These are phyloP conservation scores for Pythium aquatile DNA, from an alignment of 352 stramenopile species.

Conservation along the genomic window DNA sequence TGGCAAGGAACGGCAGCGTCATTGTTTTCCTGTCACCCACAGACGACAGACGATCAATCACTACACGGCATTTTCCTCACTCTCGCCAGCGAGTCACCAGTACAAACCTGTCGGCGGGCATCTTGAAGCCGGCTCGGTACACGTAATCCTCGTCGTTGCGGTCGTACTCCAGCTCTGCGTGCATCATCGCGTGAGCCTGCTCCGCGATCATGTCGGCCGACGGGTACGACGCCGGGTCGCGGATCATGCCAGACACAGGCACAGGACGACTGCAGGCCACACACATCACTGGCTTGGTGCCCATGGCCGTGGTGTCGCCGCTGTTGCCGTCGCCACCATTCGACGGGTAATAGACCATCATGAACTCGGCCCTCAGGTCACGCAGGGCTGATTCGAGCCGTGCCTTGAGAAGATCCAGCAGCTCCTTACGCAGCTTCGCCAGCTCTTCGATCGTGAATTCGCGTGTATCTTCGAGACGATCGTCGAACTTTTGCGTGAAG, in stretches of 20 bases:
- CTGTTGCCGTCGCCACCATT: conserved; percentile 20
- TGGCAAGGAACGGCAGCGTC: conserved; percentile 70
- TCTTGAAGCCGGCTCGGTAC: conserved; percentile 80
- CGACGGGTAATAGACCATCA: conserved; percentile 38
- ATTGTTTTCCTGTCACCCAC: conserved; percentile 47
- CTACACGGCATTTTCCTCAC: too few relatives aligned
- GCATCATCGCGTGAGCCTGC: conserved; percentile 27
- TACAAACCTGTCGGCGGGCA: conserved; percentile 68
- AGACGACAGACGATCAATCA: neutral
- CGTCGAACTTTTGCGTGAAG: conserved; percentile 72
- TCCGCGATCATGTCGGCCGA: conserved; percentile 38
- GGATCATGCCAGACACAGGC: conserved; percentile 51
- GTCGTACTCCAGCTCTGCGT: conserved; percentile 46
- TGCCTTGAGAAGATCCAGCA: conserved; percentile 61
- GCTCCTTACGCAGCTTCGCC: conserved; percentile 54
- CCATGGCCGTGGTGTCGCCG: conserved; percentile 74
- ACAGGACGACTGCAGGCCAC: conserved; percentile 78
- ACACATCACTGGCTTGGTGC: conserved; percentile 81
- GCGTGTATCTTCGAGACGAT: conserved; percentile 58
- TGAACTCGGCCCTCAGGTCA: conserved; percentile 64
- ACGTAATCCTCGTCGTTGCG: conserved; percentile 75
- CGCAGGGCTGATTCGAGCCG: conserved; percentile 55
- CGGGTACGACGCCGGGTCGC: conserved; percentile 50
- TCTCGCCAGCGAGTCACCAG: neutral
- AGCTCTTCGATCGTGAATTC: conserved; percentile 67